Evolutionary conservation across 345 rosid species (phyloP), one percentile per base, ranked within the genome.

Genomic region (Eucalyptus brandiana): DNA sequence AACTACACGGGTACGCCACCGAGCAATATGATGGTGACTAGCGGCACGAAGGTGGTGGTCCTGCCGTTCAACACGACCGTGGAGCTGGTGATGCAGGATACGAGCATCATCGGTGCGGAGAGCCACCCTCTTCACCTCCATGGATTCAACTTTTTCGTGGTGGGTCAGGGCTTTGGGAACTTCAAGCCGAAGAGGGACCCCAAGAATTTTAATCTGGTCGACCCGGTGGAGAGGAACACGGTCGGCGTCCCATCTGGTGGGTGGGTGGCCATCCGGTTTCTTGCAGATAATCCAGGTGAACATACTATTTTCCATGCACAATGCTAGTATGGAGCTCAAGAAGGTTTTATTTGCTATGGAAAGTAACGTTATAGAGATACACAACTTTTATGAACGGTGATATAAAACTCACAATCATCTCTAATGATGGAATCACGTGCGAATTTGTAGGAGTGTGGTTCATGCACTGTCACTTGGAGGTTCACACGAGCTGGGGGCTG

Each of bases 81-180:
- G 37, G 95, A 95, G 92, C 72, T 95, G 51, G 93, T 94, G 81
- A 85, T 94, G 93, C 96, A 94, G 89, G 95, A 92, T 48, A 95
- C 95, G 4, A 90, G 95, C 91, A 92, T 94, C 40, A 90, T 93
- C 9, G 91, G 88, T 5, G 94, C 93, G 16, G 95, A 95, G 80
- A 94, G 94, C 88, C 95, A 95, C 88, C 96, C 93, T 42, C 91
- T 95, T 26, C 96, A 95, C 87, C 94, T 95, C 69, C 94, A 94
- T 56, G 95, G 95, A 4, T 94, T 92, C 90, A 94, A 94, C 86
- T 92, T 95, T 91, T 94, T 93, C 37, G 91, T 93, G 21, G 90
- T 94, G 6, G 96, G 94, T 11, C 92, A 88, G 76, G 95, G 95
- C 10, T 62, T 91, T 37, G 95, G 95, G 30, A 94, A 93, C 90